These are phyloP conservation scores for Geotrichum citri-aurantii DNA, from an alignment of 1,139 yeast species.

Conservation along the genomic window DNA sequence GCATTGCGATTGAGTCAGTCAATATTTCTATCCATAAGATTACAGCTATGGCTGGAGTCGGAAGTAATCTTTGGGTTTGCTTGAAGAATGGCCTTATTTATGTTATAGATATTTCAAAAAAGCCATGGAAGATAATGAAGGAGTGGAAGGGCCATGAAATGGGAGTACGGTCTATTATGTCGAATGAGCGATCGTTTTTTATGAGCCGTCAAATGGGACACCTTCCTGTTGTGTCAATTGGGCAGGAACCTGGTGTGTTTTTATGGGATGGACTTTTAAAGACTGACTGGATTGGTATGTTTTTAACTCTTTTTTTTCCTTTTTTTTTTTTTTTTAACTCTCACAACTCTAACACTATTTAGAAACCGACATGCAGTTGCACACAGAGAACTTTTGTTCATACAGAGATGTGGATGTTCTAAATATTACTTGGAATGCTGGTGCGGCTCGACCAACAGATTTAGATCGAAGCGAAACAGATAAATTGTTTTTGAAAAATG, in stretches of 20 bases:
- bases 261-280: conserved; percentile 38
- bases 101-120: conserved; percentile 33
- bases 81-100: conserved; percentile 37
- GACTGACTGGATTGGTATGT: conserved; percentile 35
- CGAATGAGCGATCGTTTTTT: conserved; percentile 20
- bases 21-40: conserved; percentile 36
- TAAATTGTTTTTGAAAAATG: conserved; percentile 22
- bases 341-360: neutral
- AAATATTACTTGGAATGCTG: conserved; percentile 42
- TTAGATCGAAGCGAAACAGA: conserved; percentile 27
- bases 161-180: conserved; percentile 26
- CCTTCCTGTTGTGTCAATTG: conserved; percentile 19
- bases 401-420: conserved; percentile 30
- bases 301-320: neutral
- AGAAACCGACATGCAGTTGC: conserved; percentile 31
- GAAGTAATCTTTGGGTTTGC: conserved; percentile 39
- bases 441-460: conserved; percentile 38
- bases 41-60: conserved; percentile 32
- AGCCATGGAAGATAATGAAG: conserved; percentile 37
- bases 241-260: conserved; percentile 25
- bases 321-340: neutral
- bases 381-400: conserved; percentile 30
- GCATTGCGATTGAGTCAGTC: conserved; percentile 33
- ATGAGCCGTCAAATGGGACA: conserved; percentile 25
- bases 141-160: conserved; percentile 40